Percentiles rank a stretch among this genome's conserved stretches.
These are phyloP conservation scores for Artomyces pyxidatus DNA, from an alignment of 768 basidiomycete genomes.

Conservation along the genomic window DNA sequence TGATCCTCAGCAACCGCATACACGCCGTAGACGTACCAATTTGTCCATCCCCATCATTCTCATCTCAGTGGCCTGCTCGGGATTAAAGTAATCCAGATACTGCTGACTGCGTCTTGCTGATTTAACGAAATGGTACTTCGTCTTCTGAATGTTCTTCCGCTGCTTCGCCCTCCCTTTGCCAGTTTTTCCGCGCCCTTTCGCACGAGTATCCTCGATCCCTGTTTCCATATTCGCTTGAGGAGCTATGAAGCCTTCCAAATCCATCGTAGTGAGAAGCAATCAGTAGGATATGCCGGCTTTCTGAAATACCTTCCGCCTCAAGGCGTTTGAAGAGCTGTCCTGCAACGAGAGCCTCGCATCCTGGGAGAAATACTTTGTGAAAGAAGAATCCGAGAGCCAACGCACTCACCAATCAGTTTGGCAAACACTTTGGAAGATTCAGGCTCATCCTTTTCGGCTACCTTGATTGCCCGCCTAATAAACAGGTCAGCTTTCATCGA, in stretches of 20 bases:
- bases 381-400: not conserved
- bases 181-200: conserved; percentile 28
- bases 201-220: conserved; percentile 35
- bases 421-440: conserved; percentile 43
- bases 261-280: not conserved
- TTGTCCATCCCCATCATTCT: conserved; percentile 52
- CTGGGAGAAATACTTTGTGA: conserved; percentile 27
- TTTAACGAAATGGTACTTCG: conserved; percentile 50
- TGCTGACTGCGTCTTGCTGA: conserved; percentile 33
- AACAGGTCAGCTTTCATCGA: not conserved
- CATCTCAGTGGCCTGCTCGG: conserved; percentile 49
- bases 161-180: conserved; percentile 29
- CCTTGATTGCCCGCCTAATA: conserved; percentile 66
- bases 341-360: conserved; percentile 44
- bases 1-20: not conserved
- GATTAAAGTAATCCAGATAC: conserved; percentile 66
- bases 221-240: conserved; percentile 35
- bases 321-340: conserved; percentile 60
- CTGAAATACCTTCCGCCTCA: conserved; percentile 60
- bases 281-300: no score
- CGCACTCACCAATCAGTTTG: conserved; percentile 46
- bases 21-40: conserved; percentile 33
- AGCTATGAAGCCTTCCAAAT: conserved; percentile 47
- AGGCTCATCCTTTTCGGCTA: conserved; percentile 43
- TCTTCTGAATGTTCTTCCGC: conserved; percentile 46